phyloP scores from a whole-genome alignment of 768 basidiomycete species.

The Podaxis sp. region DNA sequence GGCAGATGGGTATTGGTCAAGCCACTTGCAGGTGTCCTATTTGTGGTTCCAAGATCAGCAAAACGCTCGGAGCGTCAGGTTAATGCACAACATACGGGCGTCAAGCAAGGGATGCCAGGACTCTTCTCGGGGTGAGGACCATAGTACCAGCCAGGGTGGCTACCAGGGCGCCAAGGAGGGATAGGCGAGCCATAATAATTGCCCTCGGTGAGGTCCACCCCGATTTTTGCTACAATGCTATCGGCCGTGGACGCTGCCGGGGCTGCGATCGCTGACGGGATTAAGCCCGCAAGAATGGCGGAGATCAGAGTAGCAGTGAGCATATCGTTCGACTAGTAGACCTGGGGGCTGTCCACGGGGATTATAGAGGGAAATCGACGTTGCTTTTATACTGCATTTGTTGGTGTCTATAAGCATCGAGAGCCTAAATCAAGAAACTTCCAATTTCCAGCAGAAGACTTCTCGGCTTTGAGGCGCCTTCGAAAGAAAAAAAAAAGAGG shows the following conservation, averaged over 20 bases:
- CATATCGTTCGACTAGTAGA: conserved; percentile 1
- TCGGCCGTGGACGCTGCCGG: neutral
- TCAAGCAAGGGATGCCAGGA: conserved; percentile 28
- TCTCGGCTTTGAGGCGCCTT: neutral
- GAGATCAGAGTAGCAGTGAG: neutral
- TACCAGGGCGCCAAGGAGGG: conserved; percentile 33
- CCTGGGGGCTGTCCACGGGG: neutral
- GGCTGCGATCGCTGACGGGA: neutral
- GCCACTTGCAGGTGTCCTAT: conserved; percentile 34
- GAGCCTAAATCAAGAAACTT: neutral
- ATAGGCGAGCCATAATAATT: conserved; percentile 40
- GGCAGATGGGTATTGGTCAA: neutral
- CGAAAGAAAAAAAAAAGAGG: neutral
- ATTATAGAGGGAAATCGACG: neutral
- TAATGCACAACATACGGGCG: conserved; percentile 24
- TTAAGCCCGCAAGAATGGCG: conserved; percentile 1
- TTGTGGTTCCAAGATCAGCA: neutral
- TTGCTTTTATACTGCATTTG: neutral
- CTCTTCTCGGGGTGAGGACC: conserved; percentile 30
- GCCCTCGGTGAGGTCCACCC: conserved; percentile 27
- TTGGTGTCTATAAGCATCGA: neutral
- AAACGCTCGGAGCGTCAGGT: neutral
- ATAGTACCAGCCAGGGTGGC: conserved; percentile 44
- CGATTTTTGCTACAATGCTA: conserved; percentile 11
- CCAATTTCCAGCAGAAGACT: neutral